These are phyloP conservation scores for Aquilaria yunnanensis DNA, from an alignment of 345 rosid species.

Conservation along the genomic window DNA sequence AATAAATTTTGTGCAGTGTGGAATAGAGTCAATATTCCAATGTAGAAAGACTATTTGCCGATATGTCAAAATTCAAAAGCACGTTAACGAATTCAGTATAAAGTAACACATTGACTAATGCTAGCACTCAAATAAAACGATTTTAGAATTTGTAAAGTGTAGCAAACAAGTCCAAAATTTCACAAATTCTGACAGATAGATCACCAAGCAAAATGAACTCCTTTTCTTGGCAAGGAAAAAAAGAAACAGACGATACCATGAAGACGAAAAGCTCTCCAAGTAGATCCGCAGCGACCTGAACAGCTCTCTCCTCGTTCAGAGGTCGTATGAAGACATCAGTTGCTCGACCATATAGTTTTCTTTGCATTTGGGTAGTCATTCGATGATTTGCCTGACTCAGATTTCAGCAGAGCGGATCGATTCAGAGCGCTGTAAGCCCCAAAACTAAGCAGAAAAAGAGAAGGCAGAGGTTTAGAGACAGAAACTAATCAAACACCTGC, in stretches of 20 bases:
- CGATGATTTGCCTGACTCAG: conserved; percentile 4
- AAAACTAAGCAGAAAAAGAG: too few species aligned
- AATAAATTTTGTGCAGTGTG: background rate
- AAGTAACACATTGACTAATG: too few species aligned
- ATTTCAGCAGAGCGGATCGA: too few species aligned
- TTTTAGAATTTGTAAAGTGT: too few species aligned
- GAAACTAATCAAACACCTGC: conserved; percentile 36
- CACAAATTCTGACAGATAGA: too few species aligned
- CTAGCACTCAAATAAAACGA: too few species aligned
- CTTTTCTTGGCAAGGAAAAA: background rate
- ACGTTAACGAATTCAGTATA: too few species aligned
- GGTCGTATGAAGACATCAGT: conserved; percentile 1
- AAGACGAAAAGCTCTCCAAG: conserved; percentile 10
- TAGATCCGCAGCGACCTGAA: conserved; percentile 3
- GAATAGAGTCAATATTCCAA: background rate
- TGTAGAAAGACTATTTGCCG: too few species aligned
- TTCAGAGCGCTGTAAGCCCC: too few species aligned
- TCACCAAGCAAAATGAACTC: background rate
- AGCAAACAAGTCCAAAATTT: too few species aligned
- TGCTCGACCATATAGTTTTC: conserved; percentile 2
- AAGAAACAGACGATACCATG: background rate
- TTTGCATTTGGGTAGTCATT: conserved; percentile 4
- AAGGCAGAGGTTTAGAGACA: too few species aligned
- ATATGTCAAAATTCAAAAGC: too few species aligned
- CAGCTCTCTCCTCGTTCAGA: conserved; percentile 5